A percentile compares a stretch with the other conserved stretches of the same genome.
phyloP scores from a whole-genome alignment of 1,284 basidiomycete species.

The Ceratobasidium sp. region DNA sequence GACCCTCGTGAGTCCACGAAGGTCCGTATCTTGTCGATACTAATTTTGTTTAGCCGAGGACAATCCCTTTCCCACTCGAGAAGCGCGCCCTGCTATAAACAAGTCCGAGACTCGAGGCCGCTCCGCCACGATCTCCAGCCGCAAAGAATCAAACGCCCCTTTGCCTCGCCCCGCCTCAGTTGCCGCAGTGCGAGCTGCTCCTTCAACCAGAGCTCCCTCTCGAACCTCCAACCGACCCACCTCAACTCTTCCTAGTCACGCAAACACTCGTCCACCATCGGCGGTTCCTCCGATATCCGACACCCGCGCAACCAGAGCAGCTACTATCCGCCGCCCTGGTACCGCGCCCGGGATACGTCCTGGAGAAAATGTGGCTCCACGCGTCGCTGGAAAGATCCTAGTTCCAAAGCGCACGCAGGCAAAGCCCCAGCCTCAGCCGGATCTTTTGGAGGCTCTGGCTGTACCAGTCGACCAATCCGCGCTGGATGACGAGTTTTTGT shows the following conservation, averaged over 20 bases:
- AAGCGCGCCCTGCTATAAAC: not conserved
- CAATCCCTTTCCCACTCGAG: conserved; percentile 26
- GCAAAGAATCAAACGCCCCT: conserved; percentile 8
- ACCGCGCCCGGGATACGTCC: conserved; percentile 27
- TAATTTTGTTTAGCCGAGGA: conserved; percentile 18
- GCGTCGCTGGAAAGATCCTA: conserved; percentile 29
- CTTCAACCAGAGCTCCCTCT: conserved; percentile 15
- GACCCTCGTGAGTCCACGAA: conserved; percentile 28
- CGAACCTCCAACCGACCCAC: conserved; percentile 2
- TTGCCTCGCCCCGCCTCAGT: conserved; percentile 26
- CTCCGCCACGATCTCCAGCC: not conserved
- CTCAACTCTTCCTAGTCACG: conserved; percentile 9
- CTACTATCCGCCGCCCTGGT: conserved; percentile 4
- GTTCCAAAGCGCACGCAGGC: conserved; percentile 11
- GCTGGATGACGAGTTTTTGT: conserved; percentile 33
- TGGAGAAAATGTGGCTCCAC: conserved; percentile 14
- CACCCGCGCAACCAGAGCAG: not conserved
- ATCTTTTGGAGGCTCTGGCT: conserved; percentile 34
- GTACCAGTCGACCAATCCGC: conserved; percentile 7
- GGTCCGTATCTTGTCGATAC: not conserved
- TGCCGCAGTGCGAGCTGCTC: conserved; percentile 16
- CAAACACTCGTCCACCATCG: conserved; percentile 7
- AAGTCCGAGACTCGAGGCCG: conserved; percentile 28
- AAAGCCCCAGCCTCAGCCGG: conserved; percentile 6
- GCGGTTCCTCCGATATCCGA: conserved; percentile 4